Evolutionary conservation across 1,284 basidiomycete genomes (phyloP), one percentile per base, ranked within the genome.

Genomic region (Naganishia albida): DNA sequence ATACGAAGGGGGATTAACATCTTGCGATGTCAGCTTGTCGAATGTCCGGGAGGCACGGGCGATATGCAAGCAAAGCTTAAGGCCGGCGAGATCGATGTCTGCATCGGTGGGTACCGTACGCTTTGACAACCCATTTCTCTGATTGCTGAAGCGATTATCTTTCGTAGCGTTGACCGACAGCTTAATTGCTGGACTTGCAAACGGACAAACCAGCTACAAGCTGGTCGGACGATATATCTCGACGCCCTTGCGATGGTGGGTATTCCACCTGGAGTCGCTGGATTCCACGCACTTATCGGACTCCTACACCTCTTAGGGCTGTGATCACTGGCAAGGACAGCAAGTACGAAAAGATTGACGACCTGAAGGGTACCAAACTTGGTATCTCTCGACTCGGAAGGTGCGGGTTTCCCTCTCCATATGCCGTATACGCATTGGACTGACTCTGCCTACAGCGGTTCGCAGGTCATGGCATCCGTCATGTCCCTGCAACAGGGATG

Each of bases 391-490:
- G 95, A 26, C 82, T 86, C 54, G 95, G 94, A 69, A 93, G 89
- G 89, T 85, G 25, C 64, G n/a, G n/a, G 74, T 13, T 72, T 68
- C 18, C 71, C 34, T 40, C 20, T 69, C n/a, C 7, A 8, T 2
- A 10, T 25, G 34, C 18, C 13, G 2, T 30, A 50, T 49, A 25
- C 20, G 52, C 25, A 13, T 43, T 26, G 48, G 16, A 28, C 42
- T 54, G 23, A 48, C 34, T 30, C 26, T 16, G 16, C 46, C 26
- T 34, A 43, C 60, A 90, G 89, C 70, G 91, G 91, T 34, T 90
- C 86, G 69, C 88, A 94, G 75, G 92, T 92, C 8, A 97, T 98
- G 93, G 94, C 93, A 1, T 90, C 87, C 68, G 92, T 97, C 26
- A 91, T 97, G 88, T 91, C 89, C 2, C 80, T 92, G 42, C 87